A percentile compares a stretch with the other conserved stretches of the same genome.
Conservation (phyloP, 495 filamentous ascomycete genomes). For the Daldinia bambusicola region DNA sequence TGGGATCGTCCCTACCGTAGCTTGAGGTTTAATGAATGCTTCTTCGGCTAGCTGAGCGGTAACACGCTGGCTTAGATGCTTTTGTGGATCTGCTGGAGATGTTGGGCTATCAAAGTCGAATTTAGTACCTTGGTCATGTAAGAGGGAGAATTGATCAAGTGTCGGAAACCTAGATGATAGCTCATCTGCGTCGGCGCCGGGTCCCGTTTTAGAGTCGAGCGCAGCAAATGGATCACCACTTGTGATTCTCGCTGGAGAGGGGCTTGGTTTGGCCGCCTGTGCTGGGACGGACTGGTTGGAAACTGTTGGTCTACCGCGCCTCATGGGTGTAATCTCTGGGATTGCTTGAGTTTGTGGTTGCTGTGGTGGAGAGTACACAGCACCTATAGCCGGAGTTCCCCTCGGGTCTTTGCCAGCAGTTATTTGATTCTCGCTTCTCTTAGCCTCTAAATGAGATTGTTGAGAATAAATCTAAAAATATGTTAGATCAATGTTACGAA, state of each 20-base stretch:
- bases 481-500: constrained; percentile 27
- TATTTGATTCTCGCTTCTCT: constrained; percentile 35
- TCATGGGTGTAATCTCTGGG: constrained; percentile 94
- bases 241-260: constrained; percentile 76
- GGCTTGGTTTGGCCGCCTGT: constrained; percentile 67
- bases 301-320: constrained; percentile 82
- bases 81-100: constrained; percentile 60
- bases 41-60: constrained; percentile 89
- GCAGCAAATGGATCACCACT: constrained; percentile 90
- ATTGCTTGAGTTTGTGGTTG: constrained; percentile 75
- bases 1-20: constrained; percentile 45
- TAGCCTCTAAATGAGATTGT: constrained; percentile 60
- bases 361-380: constrained; percentile 74
- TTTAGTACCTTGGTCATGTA: constrained; percentile 85
- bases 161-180: constrained; percentile 87
- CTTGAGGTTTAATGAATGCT: constrained; percentile 71
- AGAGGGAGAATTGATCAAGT: constrained; percentile 89
- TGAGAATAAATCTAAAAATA: constrained; percentile 79
- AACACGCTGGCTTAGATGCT: constrained; percentile 76
- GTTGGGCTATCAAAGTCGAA: constrained; percentile 82
- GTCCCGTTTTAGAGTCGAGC: constrained; percentile 72
- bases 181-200: constrained; percentile 72
- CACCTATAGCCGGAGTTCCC: constrained; percentile 69
- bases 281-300: constrained; percentile 52
- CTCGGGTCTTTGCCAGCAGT: constrained; percentile 47